These are phyloP conservation scores for Lotmaria passim DNA, from an alignment of 208 protist species.

Conservation along the genomic window DNA sequence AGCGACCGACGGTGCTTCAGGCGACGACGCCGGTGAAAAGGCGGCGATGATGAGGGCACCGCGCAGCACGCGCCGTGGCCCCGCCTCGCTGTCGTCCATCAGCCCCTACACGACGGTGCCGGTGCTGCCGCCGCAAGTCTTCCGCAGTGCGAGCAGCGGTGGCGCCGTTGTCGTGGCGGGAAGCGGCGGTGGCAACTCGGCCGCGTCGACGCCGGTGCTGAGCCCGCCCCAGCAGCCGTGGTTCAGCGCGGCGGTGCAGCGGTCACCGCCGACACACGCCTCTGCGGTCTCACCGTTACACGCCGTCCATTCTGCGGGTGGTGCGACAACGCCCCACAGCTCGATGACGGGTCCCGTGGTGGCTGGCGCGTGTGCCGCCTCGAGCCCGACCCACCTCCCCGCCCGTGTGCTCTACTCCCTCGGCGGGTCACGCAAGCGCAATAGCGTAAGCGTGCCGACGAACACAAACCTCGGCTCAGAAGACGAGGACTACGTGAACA, in stretches of 20 bases:
- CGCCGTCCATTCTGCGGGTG: no score
- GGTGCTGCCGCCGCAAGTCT: slow-evolving; percentile 19
- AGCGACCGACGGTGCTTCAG: no score
- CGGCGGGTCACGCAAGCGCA: slow-evolving; percentile 30
- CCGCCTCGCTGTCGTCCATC: background rate
- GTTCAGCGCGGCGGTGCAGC: background rate
- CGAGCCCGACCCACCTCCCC: slow-evolving; percentile 3
- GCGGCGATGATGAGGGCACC: background rate
- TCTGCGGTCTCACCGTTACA: background rate
- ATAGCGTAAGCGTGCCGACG: slow-evolving; percentile 30
- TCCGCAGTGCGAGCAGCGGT: slow-evolving; percentile 11
- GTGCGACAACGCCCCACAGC: background rate
- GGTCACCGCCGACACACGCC: background rate
- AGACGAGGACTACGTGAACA: slow-evolving; percentile 18
- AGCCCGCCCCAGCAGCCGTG: slow-evolving; percentile 15
- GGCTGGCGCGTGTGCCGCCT: background rate
- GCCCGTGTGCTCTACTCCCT: background rate
- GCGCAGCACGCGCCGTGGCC: background rate
- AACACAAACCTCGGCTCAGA: slow-evolving; percentile 4
- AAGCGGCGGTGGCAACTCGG: background rate
- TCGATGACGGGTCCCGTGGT: background rate
- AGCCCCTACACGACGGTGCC: background rate
- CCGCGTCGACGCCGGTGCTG: slow-evolving; percentile 1
- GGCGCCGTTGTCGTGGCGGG: background rate
- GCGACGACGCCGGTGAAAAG: background rate